Evolutionary conservation across 148 eudicot genomes (phyloP), one percentile per base, ranked within the genome.

Genomic region (Euryodendron excelsum): DNA sequence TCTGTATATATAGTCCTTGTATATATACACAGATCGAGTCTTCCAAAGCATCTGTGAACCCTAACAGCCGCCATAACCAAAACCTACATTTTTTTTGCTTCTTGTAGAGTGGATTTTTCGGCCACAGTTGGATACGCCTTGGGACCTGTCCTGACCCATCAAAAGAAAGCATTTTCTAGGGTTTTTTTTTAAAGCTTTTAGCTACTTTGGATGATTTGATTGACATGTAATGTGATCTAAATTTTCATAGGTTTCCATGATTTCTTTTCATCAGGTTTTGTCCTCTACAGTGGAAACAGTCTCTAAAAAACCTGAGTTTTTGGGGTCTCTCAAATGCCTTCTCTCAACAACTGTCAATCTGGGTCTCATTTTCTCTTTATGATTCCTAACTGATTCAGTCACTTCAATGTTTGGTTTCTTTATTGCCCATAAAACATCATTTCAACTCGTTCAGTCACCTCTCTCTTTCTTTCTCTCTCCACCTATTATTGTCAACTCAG

Each of bases 31-130:
- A 80, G 68, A 80, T 68, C 67, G 68, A 59, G 78, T 55, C 27
- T 66, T 74, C 27, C 68, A 74, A 75, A 60, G 69, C 71, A 41
- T 36, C 77, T 75, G 76, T 37, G 50, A 80, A 53, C 76, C 83
- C 81, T 80, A 80, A 62, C 76, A 84, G 83, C 83, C 83, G 81
- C 84, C 79, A 77, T 36, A 67, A 77, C 36, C 77, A 34, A 78
- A 52, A 74, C 69, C 67, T 66, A 78, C 8, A 65, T 5, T 34
- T 64, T 63, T 63, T 64, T 52, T 52, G 28, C 70, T 71, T 76
- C 48, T 70, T 60, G 60, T 47, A 60, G 62, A 76, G 62, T 76
- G 47, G 48, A 45, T 72, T 61, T 28, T 69, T 45, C 81, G 75
- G 75, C 75, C 48, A 31, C 69, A 56, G 80, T 59, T 41, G 66